Percentiles rank a stretch among this genome's conserved stretches.
Conservation (phyloP, 2,329 filamentous ascomycete genomes). For the Coniochaeta sp. region DNA sequence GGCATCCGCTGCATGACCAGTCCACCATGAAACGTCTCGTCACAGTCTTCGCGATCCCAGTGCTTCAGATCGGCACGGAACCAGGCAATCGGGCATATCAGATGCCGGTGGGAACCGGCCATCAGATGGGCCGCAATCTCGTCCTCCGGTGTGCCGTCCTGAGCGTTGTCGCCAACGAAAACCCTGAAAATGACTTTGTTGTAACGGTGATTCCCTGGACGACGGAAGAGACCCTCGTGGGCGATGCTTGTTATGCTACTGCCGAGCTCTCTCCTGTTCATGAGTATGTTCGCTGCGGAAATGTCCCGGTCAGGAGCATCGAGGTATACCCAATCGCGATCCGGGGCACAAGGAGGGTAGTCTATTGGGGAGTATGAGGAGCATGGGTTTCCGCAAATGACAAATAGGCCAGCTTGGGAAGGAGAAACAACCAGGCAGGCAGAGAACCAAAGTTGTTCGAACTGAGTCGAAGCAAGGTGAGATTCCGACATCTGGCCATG, state of each 20-base stretch:
- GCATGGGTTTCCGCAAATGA: slow-evolving; percentile 40
- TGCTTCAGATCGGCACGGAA: slow-evolving; percentile 28
- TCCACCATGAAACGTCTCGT: slow-evolving; percentile 21
- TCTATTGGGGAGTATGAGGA: not conserved
- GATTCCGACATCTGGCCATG: slow-evolving; percentile 34
- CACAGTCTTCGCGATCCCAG: not conserved
- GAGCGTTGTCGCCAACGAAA: slow-evolving; percentile 38
- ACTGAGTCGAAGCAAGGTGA: slow-evolving; percentile 34
- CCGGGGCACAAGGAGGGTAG: not conserved
- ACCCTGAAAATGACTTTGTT: slow-evolving; percentile 39
- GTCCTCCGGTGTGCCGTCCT: slow-evolving; percentile 38
- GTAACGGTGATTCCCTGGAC: slow-evolving; percentile 11
- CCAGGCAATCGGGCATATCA: slow-evolving; percentile 35
- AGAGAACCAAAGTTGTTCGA: slow-evolving; percentile 30
- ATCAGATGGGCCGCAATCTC: slow-evolving; percentile 39
- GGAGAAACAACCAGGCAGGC: slow-evolving; percentile 33
- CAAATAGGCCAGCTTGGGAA: slow-evolving; percentile 37
- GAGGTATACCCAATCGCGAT: not conserved
- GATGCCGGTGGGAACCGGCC: slow-evolving; percentile 35
- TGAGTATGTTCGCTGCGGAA: not conserved
- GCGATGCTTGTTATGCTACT: slow-evolving; percentile 39
- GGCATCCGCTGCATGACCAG: slow-evolving; percentile 40
- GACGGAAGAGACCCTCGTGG: slow-evolving; percentile 29
- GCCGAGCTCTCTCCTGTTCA: slow-evolving; percentile 22
- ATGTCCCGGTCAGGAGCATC: not conserved